These are phyloP conservation scores for Citrus inodora DNA, from an alignment of 345 rosid species.

Conservation along the genomic window DNA sequence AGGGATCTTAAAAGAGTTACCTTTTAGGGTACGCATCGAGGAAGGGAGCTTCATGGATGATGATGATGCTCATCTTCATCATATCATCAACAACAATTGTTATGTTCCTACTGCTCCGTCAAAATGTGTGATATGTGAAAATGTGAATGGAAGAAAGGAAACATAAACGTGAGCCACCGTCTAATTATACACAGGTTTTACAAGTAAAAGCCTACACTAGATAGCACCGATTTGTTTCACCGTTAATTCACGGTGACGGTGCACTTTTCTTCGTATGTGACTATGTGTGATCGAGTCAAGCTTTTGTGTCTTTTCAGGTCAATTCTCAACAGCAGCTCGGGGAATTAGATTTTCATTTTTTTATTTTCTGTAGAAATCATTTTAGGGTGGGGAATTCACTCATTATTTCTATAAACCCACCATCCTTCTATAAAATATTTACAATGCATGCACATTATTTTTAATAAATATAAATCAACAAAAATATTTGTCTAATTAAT, in stretches of 20 bases:
- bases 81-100: constrained; percentile 28
- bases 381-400: too few relatives aligned
- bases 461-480: too few relatives aligned
- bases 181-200: not conserved
- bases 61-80: constrained; percentile 35
- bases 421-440: too few relatives aligned
- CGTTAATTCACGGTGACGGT: constrained; percentile 48
- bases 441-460: too few relatives aligned
- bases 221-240: constrained; percentile 28
- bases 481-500: too few relatives aligned
- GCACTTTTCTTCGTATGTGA: constrained; percentile 8
- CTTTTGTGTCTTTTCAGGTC: too few relatives aligned
- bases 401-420: too few relatives aligned
- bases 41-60: constrained; percentile 34
- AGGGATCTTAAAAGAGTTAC: constrained; percentile 42
- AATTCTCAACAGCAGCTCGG: too few relatives aligned
- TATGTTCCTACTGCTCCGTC: constrained; percentile 4
- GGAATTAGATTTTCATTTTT: too few relatives aligned
- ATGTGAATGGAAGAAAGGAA: constrained; percentile 15
- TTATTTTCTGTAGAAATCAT: too few relatives aligned
- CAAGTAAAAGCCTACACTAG: constrained; percentile 34
- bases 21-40: constrained; percentile 46
- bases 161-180: not conserved
- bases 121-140: not conserved
- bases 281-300: not conserved